Base-by-base conservation (phyloP, 75 land plant genomes). In the Sequoia sempervirens region DNA sequence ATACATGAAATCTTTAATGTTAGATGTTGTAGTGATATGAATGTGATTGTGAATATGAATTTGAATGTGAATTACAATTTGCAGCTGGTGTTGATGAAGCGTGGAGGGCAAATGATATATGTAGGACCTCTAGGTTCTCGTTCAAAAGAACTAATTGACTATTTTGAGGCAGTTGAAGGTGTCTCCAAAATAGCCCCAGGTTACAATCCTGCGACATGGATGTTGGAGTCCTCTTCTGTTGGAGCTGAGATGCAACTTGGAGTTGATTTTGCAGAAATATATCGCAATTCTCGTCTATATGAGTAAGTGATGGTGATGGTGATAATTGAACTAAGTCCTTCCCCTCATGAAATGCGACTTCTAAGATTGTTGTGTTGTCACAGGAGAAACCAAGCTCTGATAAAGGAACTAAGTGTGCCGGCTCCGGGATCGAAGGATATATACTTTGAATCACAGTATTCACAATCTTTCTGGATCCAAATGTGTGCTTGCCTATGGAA, bases 361-460 rank as follows among this genome's bases (percentile, higher is more conserved):
- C 11, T 47, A 11, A 47, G 11, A 47, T 12, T 10, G 11, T 10
- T 47, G 13, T 47, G 52, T 47, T 64, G 89, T 38, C 86, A 89
- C 88, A 87, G 70, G 76, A 91, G 92, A 81, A 85, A 37, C 28
- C 90, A 92, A 84, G 87, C 79, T 34, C 52, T 96, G 61, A 91
- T 96, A 36, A 83, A 88, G 70, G 92, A 96, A 82, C 76, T 97
- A 47, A 94, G 95, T 58, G 66, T 43, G 4, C 98, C 98, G 4
- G 47, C 91, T 12, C 75, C 74, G 12, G 86, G 91, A 15, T 79
- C 89, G 2, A 79, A 86, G 52, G 92, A 91, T 80, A 73, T 91
- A 30, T 6, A 46, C 41, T 91, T 91, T 53, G 74, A 75, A 15
- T 84, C 86, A 0, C 66, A 85, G 74, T 90, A 80, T 79, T 84